Evolutionary conservation across 352 stramenopile species (phyloP), one percentile per base, ranked within the genome.

Genomic region (Phytophthora foliorum): DNA sequence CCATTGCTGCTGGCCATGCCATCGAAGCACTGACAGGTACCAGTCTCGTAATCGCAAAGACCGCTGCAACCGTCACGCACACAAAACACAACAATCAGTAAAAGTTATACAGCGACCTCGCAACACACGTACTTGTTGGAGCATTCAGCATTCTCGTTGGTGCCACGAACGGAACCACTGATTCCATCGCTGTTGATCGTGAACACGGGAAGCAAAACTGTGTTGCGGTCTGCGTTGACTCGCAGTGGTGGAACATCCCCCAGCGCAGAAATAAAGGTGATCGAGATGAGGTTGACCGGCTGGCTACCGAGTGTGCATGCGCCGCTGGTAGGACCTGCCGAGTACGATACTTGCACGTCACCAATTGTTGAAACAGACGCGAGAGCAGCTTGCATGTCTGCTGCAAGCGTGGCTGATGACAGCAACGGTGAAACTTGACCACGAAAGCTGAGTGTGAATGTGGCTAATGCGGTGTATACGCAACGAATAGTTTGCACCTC

Each of bases 1-100:
- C 82, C 79, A 64, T 92, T 69, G 64, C 87, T 93, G 38, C 63
- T 89, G 21, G 75, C 82, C 80, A 93, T 91, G 27, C 84, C 87
- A n/a, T 80, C 58, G 61, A 93, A 93, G 68, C 87, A 95, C 27
- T 52, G 27, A 61, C 85, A 95, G 6, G 42, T 58, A 0, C 87
- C 87, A 6, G 63, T 80, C 13, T 29, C 59, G 53, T 86, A 88
- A 58, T 88, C 76, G 69, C 86, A 94, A 17, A 91, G 25, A 2
- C 86, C 86, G 49, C 82, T 90, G 48, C 48, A 62, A 56, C 4
- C 24, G 17, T 25, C n/a, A 48, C 16, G 48, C 11, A 60, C 11
- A 48, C 21, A 46, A n/a, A 53, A 54, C 10, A 57, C 13, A 46
- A 22, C n/a, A 24, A 39, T 9, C 36, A 50, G 24, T 36, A 4